Conservation (phyloP, 495 filamentous ascomycete genomes). For the Hyaloscypha finlandica region DNA sequence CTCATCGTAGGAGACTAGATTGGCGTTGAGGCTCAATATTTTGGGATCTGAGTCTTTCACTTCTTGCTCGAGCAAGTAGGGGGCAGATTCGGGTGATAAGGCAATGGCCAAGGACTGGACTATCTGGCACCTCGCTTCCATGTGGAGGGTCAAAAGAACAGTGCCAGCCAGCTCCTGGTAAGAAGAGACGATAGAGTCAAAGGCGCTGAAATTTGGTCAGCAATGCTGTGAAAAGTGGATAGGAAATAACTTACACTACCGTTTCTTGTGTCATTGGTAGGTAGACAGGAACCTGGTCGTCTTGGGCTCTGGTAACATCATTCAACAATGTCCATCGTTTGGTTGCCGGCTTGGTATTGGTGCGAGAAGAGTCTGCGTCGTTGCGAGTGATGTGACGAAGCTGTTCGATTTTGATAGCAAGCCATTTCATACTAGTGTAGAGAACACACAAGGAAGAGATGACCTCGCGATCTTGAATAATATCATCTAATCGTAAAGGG, state of each 20-base stretch:
- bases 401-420: constrained; percentile 73
- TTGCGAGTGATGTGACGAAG: constrained; percentile 72
- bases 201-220: constrained; percentile 55
- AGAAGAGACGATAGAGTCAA: constrained; percentile 81
- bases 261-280: constrained; percentile 89
- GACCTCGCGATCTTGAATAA: constrained; percentile 87
- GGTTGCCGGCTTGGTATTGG: constrained; percentile 48
- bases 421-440: constrained; percentile 98
- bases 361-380: constrained; percentile 52
- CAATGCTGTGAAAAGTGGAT: background rate
- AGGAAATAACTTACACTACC: constrained; percentile 55
- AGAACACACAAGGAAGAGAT: constrained; percentile 82
- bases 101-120: constrained; percentile 64
- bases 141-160: constrained; percentile 80
- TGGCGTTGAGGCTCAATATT: constrained; percentile 75
- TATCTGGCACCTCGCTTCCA: constrained; percentile 82
- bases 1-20: constrained; percentile 82
- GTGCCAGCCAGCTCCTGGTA: constrained; percentile 75
- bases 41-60: constrained; percentile 78
- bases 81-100: constrained; percentile 59
- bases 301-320: constrained; percentile 36
- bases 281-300: constrained; percentile 61
- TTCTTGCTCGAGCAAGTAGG: constrained; percentile 71
- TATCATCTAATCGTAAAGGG: constrained; percentile 70
- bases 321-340: constrained; percentile 85